Base-by-base conservation (phyloP, 257 asterid species). In the Solanum infundibuliforme region DNA sequence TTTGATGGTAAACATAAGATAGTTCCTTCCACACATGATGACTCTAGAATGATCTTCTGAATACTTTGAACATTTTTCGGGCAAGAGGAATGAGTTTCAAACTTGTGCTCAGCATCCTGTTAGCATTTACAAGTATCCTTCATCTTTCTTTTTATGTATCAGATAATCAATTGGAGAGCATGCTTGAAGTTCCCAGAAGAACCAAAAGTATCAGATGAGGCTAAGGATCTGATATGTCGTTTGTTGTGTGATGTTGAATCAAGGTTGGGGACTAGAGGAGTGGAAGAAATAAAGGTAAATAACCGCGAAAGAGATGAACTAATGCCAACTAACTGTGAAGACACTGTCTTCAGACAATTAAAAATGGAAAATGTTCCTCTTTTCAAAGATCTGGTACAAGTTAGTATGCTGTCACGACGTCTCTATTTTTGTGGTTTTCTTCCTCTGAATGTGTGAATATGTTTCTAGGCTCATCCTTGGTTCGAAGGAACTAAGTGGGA, bases 161-260 rank as follows among this genome's bases (percentile, higher is more conserved):
- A 96, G 99, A 96, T 96, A 52, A 93, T 96, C 90, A 95, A 96
- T 86, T 95, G 98, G 99, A 94, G 84, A 90, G 90, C 98, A 52
- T 95, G 98, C 92, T 91, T 97, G 89, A 95, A 95, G 90, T 97
- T 97, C 90, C 99, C 99, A 6, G 98, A 97, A 29, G 98, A 95
- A 86, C 98, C 98, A 38, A 93, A 92, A 92, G 91, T 97, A 91
- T 92, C 99, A 14, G 93, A 87, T 38, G 98, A 94, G 91, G 98
- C 98, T 6, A 97, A 92, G 94, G 96, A 97, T 93, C 93, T 97
- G 88, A 97, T 97, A 62, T 94, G 95, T 90, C 96, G 87, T 89
- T 92, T 97, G 91, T 89, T 97, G 88, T 97, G 99, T 69, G 96
- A 97, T 86, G 99, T 95, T 75, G 99, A 95, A 90, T 90, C 92